phyloP scores from a whole-genome alignment of 768 basidiomycete species.

The Termitomyces sp. region DNA sequence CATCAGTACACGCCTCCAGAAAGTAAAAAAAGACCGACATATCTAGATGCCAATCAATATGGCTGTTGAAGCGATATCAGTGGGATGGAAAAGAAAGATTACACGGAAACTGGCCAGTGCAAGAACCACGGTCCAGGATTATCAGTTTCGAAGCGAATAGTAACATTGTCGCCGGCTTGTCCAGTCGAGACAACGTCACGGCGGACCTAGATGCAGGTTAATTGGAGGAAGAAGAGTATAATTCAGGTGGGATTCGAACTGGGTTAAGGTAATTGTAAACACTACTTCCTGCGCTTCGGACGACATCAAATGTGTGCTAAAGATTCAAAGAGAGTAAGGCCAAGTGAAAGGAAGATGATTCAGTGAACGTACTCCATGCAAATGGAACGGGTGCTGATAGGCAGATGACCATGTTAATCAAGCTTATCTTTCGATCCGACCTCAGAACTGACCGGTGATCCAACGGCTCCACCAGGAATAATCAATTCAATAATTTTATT shows the following conservation, averaged over 20 bases:
- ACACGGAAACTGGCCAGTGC: not conserved
- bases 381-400: conserved; percentile 21
- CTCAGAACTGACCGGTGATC: conserved; percentile 22
- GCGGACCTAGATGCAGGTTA: not conserved
- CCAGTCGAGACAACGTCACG: not conserved
- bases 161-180: too few relatives aligned
- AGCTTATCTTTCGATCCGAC: not conserved
- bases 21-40: not conserved
- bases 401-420: not conserved
- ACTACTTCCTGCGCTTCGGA: conserved; percentile 24
- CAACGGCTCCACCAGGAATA: conserved; percentile 26
- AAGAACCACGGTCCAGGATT: too few relatives aligned
- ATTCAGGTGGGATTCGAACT: conserved; percentile 1
- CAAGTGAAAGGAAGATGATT: not conserved
- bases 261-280: conserved; percentile 40
- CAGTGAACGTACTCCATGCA: conserved; percentile 15
- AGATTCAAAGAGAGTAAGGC: not conserved
- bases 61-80: not conserved
- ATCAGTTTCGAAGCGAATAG: too few relatives aligned
- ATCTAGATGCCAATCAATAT: conserved; percentile 4
- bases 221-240: not conserved
- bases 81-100: too few relatives aligned
- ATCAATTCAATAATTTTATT: conserved; percentile 42
- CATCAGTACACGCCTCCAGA: not conserved
- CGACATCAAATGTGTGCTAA: conserved; percentile 32